Conservation (phyloP, 768 basidiomycete species). For the Phaeolepiota aurea region DNA sequence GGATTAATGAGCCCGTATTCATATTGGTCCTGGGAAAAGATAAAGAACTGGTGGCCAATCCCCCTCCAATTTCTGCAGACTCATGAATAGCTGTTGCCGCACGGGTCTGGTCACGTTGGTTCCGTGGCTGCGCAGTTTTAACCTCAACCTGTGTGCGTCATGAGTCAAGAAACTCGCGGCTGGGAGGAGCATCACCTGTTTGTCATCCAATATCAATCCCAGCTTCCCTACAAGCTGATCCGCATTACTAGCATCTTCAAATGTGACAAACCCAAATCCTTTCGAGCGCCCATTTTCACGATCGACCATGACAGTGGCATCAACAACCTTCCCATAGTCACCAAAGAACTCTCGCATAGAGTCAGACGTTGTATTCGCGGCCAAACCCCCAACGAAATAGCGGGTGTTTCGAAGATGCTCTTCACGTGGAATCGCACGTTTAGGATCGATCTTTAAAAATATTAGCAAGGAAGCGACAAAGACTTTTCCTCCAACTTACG, state of each 20-base stretch:
- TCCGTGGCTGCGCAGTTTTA: conserved; percentile 71
- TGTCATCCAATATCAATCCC: conserved; percentile 68
- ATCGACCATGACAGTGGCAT: conserved; percentile 83
- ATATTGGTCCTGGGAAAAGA: too few species aligned
- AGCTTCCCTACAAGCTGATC: conserved; percentile 61
- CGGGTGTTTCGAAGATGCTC: conserved; percentile 72
- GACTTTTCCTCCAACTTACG: conserved; percentile 26
- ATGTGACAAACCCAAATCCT: conserved; percentile 84
- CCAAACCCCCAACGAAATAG: conserved; percentile 75
- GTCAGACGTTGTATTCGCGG: conserved; percentile 60
- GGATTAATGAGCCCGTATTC: too few species aligned
- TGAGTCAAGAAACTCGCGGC: too few species aligned
- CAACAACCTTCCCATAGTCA: conserved; percentile 72
- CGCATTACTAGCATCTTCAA: conserved; percentile 55
- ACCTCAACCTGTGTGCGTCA: conserved; percentile 84
- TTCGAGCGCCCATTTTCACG: conserved; percentile 67
- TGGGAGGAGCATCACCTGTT: too few species aligned
- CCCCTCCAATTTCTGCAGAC: too few species aligned
- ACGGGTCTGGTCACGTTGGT: conserved; percentile 48
- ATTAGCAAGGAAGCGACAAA: background rate
- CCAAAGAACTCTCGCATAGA: conserved; percentile 64
- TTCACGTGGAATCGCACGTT: conserved; percentile 78
- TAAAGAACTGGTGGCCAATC: too few species aligned
- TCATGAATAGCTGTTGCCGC: too few species aligned
- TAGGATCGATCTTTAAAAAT: conserved; percentile 67